Base-by-base conservation (phyloP, 106 monocot genomes). In the Amphibolis antarctica region DNA sequence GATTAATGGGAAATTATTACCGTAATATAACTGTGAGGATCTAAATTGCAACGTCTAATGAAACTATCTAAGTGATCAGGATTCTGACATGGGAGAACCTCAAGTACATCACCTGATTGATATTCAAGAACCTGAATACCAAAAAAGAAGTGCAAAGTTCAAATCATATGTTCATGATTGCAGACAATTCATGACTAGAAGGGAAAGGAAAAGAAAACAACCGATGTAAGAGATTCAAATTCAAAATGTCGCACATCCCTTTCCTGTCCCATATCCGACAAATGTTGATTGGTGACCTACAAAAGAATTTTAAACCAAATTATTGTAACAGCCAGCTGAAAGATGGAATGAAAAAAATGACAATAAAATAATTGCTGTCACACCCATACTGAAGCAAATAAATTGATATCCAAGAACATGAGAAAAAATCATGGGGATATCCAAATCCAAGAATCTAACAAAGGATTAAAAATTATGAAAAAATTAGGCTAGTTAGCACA, bases 61-160 rank as follows among this genome's bases (percentile, higher is more conserved):
- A 96, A 96, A 52, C 78, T 66, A 75, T 96, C 94, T 61, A 96
- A 76, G 50, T 66, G 64, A 46, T 44, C 31, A 9, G 81, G 80
- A 79, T 89, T 69, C 57, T 96, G 94, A 69, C 76, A 55, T 36
- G 94, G 94, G 18, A 94, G 89, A 79, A 94, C 77, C 67, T 94
- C 94, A 28, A 86, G 81, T 62, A 84, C 78, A 74, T 94, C 94
- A 59, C 94, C 94, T n/a, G 86, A 69, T 53, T 89, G 69, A 78
- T 89, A 94, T n/a, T 77, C 68, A 44, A 78, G 62, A 10, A 42
- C 79, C 92, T 92, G 64, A 43, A 65, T 17, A 71, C 13, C n/a
- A 21, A 21, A 19, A 60, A 60, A 20, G 23, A 43, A 42, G 10
- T 42, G 0, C 10, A 60, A 29, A 28, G 13, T 49, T 24, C 19